phyloP scores from a whole-genome alignment of 1,284 basidiomycete genomes.

The Microbotryum silenes-acaulis region DNA sequence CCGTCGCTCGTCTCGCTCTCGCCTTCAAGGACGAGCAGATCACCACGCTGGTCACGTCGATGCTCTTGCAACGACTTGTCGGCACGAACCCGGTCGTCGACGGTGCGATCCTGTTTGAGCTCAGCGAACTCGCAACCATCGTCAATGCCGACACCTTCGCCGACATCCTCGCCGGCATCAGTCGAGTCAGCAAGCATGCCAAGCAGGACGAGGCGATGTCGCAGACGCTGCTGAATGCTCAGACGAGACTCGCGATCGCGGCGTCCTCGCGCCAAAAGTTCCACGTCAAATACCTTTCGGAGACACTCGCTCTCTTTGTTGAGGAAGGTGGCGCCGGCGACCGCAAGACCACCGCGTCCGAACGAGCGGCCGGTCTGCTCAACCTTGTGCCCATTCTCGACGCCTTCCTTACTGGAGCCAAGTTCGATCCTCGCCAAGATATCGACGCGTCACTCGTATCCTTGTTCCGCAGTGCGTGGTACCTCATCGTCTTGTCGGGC shows the following conservation, averaged over 20 bases:
- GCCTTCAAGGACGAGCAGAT: constrained; percentile 76
- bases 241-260: constrained; percentile 75
- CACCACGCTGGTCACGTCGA: constrained; percentile 64
- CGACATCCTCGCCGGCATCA: constrained; percentile 79
- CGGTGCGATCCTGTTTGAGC: constrained; percentile 80
- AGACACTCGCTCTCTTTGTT: constrained; percentile 74
- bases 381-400: constrained; percentile 77
- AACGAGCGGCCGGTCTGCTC: constrained; percentile 11
- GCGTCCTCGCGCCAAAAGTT: constrained; percentile 62
- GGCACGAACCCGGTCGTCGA: constrained; percentile 77
- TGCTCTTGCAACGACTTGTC: constrained; percentile 81
- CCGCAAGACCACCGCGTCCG: constrained; percentile 9
- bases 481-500: constrained; percentile 76
- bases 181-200: constrained; percentile 71
- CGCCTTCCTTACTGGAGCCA: constrained; percentile 67
- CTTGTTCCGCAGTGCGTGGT: constrained; percentile 91
- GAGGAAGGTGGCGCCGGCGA: constrained; percentile 74
- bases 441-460: constrained; percentile 56
- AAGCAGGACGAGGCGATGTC: constrained; percentile 79
- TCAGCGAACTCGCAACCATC: constrained; percentile 78
- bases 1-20: constrained; percentile 71
- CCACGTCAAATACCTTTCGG: constrained; percentile 70
- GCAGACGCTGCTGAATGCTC: constrained; percentile 78
- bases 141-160: constrained; percentile 69
- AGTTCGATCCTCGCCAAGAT: constrained; percentile 58